Evolutionary conservation across 129 eudicot species (phyloP).

Genomic region (Helichrysum umbraculigerum): DNA sequence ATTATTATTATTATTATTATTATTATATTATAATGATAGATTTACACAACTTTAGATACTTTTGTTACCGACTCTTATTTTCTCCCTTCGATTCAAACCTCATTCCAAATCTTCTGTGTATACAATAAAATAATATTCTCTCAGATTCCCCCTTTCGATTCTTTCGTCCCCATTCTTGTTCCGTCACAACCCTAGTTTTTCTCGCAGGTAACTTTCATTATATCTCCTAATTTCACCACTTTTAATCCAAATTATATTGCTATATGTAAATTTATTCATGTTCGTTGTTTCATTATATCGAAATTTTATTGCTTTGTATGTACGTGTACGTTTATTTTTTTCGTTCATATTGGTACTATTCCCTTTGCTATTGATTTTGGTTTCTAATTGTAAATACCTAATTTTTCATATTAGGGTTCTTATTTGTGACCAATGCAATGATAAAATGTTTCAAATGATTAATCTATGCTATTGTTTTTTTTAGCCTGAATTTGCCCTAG

Average conservation of each 20-base stretch:
- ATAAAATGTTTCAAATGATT: conserved; percentile 2
- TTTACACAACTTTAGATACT: too few relatives aligned
- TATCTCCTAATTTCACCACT: conserved; percentile 6
- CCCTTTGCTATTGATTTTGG: background rate
- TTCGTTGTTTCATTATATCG: conserved; percentile 17
- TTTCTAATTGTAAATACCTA: conserved; percentile 14
- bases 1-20: too few relatives aligned
- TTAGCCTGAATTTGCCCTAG: conserved; percentile 7
- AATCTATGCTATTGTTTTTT: background rate
- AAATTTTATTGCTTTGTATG: background rate
- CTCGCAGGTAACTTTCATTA: conserved; percentile 20
- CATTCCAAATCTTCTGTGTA: conserved; percentile 14
- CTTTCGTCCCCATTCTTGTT: conserved; percentile 20
- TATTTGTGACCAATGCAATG: conserved; percentile 5
- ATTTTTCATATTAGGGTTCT: conserved; percentile 3
- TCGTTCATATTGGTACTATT: background rate
- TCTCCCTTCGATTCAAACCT: conserved; percentile 18
- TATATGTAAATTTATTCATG: conserved; percentile 1
- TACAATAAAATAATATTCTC: background rate
- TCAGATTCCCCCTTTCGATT: background rate
- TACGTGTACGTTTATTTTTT: background rate
- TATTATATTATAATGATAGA: too few relatives aligned
- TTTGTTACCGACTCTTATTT: conserved; percentile 28
- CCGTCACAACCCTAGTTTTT: conserved; percentile 31
- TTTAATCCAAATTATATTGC: background rate